Evolutionary conservation across 345 rosid genomes (phyloP).

Genomic region (Brassica cretica): DNA sequence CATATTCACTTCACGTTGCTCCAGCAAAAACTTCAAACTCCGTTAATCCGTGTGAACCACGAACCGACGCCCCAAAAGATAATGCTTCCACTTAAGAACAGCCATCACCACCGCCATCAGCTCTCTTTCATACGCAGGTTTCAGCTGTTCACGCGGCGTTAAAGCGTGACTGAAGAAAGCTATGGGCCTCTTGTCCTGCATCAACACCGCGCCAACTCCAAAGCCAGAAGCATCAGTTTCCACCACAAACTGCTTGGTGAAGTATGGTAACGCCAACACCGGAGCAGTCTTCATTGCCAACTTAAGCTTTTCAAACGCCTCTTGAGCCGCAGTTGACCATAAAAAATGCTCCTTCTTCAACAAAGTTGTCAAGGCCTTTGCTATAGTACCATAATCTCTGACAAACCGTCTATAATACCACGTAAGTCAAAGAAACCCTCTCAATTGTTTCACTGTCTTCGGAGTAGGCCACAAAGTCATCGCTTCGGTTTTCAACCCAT

Average conservation of each 20-base stretch:
- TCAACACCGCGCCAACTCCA: not conserved
- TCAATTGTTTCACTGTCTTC: too few relatives aligned
- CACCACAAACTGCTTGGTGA: not conserved
- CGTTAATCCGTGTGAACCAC: not conserved
- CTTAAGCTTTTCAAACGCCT: not conserved
- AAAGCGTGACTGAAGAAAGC: not conserved
- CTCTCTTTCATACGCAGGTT: not conserved
- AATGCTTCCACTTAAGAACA: not conserved
- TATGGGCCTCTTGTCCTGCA: not conserved
- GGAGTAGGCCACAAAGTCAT: too few relatives aligned
- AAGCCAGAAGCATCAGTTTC: not conserved
- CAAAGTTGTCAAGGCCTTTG: too few relatives aligned
- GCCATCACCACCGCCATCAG: not conserved
- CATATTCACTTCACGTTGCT: too few relatives aligned
- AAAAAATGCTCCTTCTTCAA: not conserved
- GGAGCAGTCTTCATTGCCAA: not conserved
- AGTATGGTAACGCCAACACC: not conserved
- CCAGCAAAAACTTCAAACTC: not conserved
- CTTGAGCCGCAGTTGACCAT: not conserved
- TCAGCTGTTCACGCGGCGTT: not conserved
- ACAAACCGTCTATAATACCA: too few relatives aligned
- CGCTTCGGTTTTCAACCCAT: too few relatives aligned
- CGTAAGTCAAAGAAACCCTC: too few relatives aligned
- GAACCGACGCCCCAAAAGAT: not conserved
- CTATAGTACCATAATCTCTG: too few relatives aligned